Conservation (phyloP, 192 early-diverging fungal species). For the Backusella liffmaniae region DNA sequence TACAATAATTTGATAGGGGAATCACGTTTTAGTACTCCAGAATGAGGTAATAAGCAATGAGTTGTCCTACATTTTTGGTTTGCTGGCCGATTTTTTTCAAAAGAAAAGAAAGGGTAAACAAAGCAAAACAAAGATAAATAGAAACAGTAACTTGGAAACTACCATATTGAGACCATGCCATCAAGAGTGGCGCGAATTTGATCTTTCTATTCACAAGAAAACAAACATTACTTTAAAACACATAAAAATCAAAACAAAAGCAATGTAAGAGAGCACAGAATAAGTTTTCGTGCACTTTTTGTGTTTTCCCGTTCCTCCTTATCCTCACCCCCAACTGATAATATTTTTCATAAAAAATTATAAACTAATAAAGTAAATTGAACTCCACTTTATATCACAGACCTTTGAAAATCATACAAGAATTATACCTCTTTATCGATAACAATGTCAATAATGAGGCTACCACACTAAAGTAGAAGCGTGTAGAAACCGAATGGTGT, state of each 20-base stretch:
- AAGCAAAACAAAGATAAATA: neutral
- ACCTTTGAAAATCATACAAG: neutral
- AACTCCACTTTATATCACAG: neutral
- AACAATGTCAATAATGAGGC: neutral
- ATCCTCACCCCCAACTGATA: neutral
- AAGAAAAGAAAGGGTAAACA: neutral
- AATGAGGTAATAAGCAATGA: slow-evolving; percentile 3
- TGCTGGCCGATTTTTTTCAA: neutral
- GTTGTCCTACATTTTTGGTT: slow-evolving; percentile 2
- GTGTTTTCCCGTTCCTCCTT: neutral
- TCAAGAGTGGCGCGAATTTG: neutral
- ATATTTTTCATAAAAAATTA: neutral
- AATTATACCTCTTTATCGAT: neutral
- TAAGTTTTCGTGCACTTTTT: neutral
- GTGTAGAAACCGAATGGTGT: neutral
- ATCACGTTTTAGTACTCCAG: slow-evolving; percentile 9
- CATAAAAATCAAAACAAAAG: neutral
- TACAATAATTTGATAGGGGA: slow-evolving; percentile 4
- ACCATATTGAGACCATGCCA: neutral
- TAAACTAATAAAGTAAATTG: neutral
- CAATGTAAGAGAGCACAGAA: neutral
- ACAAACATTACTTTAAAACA: neutral
- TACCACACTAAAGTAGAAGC: neutral
- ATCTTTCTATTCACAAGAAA: neutral
- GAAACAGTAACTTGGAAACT: neutral